These are phyloP conservation scores for Calonectria fujianensis DNA, from an alignment of 2,329 filamentous ascomycete genomes.

Conservation along the genomic window DNA sequence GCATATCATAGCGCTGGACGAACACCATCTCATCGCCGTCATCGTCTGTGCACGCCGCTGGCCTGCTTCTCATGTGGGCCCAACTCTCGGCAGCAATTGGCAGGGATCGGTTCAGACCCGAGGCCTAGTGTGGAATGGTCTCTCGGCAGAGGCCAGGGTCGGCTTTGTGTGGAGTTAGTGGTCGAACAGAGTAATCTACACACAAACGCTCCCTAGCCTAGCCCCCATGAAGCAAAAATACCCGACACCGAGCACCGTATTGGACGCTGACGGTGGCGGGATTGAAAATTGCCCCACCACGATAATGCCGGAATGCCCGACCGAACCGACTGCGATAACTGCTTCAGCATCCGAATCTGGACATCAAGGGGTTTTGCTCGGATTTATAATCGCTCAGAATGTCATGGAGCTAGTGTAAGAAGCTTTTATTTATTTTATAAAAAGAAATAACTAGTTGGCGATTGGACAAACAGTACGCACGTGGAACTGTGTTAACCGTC, in stretches of 20 bases:
- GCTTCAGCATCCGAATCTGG: background rate
- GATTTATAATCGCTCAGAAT: background rate
- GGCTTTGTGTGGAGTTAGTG: background rate
- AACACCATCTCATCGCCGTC: background rate
- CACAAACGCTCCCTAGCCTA: background rate
- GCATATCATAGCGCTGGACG: background rate
- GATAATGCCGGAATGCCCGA: constrained; percentile 10
- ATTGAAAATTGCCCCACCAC: background rate
- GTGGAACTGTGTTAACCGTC: too few species aligned
- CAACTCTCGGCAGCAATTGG: constrained; percentile 1
- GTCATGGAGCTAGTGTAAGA: background rate
- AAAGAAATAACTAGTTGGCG: background rate
- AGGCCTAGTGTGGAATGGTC: background rate
- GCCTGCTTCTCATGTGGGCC: background rate
- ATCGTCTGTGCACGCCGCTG: background rate
- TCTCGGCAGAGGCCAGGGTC: constrained; percentile 12
- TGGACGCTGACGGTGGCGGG: background rate
- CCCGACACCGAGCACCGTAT: background rate
- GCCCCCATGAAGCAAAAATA: constrained; percentile 18
- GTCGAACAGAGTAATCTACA: background rate
- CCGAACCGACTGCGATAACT: background rate
- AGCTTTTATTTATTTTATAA: background rate
- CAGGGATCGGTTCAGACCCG: constrained; percentile 15
- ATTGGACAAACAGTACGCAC: too few species aligned
- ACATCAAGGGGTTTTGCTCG: background rate